Evolutionary conservation across 176 grass and related monocot species (phyloP).

Genomic region (Aegilops tauschii): DNA sequence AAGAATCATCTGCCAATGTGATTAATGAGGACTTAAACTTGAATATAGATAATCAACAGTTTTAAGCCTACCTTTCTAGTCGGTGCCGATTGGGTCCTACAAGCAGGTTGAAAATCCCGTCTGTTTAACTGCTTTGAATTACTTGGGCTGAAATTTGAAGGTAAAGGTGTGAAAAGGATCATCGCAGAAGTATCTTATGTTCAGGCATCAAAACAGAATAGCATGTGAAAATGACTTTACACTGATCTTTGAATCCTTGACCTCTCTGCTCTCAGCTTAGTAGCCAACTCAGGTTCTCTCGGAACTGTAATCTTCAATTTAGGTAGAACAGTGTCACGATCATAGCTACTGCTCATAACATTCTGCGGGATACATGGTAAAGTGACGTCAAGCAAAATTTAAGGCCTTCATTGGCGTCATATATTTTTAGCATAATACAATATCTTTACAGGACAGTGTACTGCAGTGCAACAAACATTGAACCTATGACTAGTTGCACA

Average conservation of each 20-base stretch:
- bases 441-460: neutral
- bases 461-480: neutral
- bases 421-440: conserved; percentile 1
- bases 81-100: conserved; percentile 19
- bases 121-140: conserved; percentile 41
- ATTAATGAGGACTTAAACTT: conserved; percentile 14
- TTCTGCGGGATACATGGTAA: conserved; percentile 36
- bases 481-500: neutral
- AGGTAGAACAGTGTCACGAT: conserved; percentile 14
- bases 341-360: neutral
- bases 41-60: neutral
- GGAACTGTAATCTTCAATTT: conserved; percentile 73
- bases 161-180: conserved; percentile 18
- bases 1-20: neutral
- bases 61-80: conserved; percentile 47
- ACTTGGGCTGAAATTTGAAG: conserved; percentile 50
- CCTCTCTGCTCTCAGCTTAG: conserved; percentile 72
- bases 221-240: conserved; percentile 49
- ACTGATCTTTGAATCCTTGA: conserved; percentile 51
- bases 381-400: conserved; percentile 6
- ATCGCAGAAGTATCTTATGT: conserved; percentile 16
- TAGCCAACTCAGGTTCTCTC: conserved; percentile 74
- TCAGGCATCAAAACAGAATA: conserved; percentile 20
- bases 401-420: neutral
- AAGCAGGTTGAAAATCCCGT: conserved; percentile 7